Base-by-base conservation (phyloP, 192 early-diverging fungal species). In the Podila verticillata region DNA sequence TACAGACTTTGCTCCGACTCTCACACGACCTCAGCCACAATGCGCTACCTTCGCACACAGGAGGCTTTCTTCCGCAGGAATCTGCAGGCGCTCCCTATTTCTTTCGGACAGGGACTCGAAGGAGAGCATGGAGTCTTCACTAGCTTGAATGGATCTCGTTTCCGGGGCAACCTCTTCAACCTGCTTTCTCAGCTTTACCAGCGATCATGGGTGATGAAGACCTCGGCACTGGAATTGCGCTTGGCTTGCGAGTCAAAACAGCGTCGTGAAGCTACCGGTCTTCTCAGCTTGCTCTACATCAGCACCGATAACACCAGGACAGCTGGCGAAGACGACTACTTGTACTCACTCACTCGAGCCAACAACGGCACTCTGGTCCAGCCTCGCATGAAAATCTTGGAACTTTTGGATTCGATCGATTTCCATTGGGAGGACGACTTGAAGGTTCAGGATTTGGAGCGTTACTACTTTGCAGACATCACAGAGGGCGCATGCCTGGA, bases 151-250 rank as follows among this genome's bases (percentile, higher is more conserved):
- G 57, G 66, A 3, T 68, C 69, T 1, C 22, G 39, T 32, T 59
- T 82, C 51, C 49, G 69, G n/a, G 70, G 57, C 34, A 78, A 85
- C 49, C 73, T 78, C 20, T 65, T 74, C 64, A 78, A 69, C 48
- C 34, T 85, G 34, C 72, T 82, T 65, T 84, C 91, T 15, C 87
- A 89, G 65, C 84, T 99, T 58, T 90, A 96, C 68, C 92, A 94
- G 49, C 91, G 95, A 17, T 89, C 97, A 0, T 99, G 96, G 96
- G 84, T 98, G 13, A 88, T 98, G 87, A 91, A 93, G 63, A 84
- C 90, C 26, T 72, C 96, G 19, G 96, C 97, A 2, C 79, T 99
- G 22, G 98, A 99, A 72, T 84, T 99, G 36, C 96, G 96, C 29
- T 63, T 74, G 2, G 70, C 75, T 8, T 74, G 66, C 22, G 72